Base-by-base conservation (phyloP, 1,284 basidiomycete genomes). In the Cutaneotrichosporon dermatis region DNA sequence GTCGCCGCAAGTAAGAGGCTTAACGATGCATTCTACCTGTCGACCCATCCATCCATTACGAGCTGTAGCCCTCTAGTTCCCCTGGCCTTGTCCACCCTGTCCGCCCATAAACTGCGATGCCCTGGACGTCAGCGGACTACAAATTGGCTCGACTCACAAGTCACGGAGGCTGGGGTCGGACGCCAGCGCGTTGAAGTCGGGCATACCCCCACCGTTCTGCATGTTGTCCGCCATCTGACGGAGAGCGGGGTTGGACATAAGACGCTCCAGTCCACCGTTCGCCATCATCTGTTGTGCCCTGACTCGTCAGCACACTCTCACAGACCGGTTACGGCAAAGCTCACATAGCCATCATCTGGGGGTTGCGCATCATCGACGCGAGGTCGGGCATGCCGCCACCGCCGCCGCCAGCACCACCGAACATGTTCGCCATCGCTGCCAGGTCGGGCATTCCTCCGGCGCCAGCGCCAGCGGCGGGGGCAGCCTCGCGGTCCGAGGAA, bases 251-350 rank as follows among this genome's bases (percentile, higher is more conserved):
- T 94, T 93, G 61, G 84, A 82, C 92, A 97, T 93, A 43, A 98
- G 76, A 58, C 81, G 81, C 54, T 91, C 90, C 53, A 99, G 71
- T 6, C 94, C 93, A 43, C 95, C 95, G 70, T 89, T 92, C 37
- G 84, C 82, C 83, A 92, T 92, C 86, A 99, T 85, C 76, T 90
- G 87, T 79, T 94, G 89, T 3, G 94, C 88, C 90, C 25, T 25
- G 25, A 25, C 25, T 25, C 25, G 25, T 25, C 25, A 25, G 25
- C 25, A 25, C 25, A 25, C 25, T 25, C 25, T 25, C 25, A 25
- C 25, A 25, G 25, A 25, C 25, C 25, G 25, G 25, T 25, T 25
- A 25, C 25, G 25, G 25, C 25, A 25, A 25, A 25, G 25, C 25
- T 25, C 25, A 25, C 25, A 92, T 91, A 55, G 85, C 82, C 88